Conservation (phyloP, 1,284 basidiomycete species). For the Ceratobasidium sp. region DNA sequence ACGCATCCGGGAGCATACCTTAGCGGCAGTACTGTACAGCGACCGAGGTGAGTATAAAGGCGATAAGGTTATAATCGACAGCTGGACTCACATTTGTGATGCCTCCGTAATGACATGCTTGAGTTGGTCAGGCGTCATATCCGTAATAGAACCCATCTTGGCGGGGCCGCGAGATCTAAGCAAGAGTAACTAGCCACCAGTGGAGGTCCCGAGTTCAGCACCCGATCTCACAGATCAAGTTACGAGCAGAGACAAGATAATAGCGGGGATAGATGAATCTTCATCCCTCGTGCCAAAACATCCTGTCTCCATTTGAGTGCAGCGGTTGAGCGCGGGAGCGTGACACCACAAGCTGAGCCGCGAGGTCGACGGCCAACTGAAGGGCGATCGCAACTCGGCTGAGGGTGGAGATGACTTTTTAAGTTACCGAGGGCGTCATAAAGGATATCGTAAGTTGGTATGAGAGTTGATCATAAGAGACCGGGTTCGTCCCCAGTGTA, state of each 20-base stretch:
- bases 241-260: constrained; percentile 17
- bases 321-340: constrained; percentile 26
- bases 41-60: constrained; percentile 3
- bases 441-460: not conserved
- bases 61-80: not conserved
- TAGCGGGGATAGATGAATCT: constrained; percentile 8
- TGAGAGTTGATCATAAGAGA: not conserved
- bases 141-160: constrained; percentile 8
- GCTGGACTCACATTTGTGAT: constrained; percentile 21
- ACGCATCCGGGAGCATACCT: not conserved
- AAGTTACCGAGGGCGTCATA: constrained; percentile 21
- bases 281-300: not conserved
- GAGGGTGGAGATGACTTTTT: not conserved
- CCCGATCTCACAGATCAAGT: constrained; percentile 5
- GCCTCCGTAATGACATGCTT: constrained; percentile 28
- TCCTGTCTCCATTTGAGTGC: constrained; percentile 30
- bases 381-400: constrained; percentile 37
- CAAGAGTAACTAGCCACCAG: not conserved
- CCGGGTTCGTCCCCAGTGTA: not conserved
- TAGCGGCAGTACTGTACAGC: constrained; percentile 20
- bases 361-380: constrained; percentile 29
- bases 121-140: constrained; percentile 22
- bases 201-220: not conserved
- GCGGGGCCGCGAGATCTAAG: not conserved
- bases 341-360: constrained; percentile 33